Evolutionary conservation across 2,329 filamentous ascomycete genomes (phyloP), one percentile per base, ranked within the genome.

Genomic region (Fusarium hainanense): DNA sequence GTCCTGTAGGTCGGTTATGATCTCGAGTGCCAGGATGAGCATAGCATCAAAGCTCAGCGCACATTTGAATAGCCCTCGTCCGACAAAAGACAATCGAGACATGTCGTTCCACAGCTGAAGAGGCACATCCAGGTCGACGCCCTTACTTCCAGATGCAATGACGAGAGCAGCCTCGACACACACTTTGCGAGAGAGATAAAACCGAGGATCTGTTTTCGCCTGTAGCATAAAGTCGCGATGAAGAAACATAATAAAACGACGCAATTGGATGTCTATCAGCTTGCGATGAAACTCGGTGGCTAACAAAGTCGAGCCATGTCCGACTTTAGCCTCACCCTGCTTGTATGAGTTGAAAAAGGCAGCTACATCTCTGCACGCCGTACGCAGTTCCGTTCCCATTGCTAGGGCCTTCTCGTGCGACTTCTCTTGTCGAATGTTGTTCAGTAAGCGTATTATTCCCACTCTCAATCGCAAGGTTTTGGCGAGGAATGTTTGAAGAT

Each of bases 171-270:
- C 69, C 20, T 75, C 73, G 28, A 74, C 70, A 20, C 73, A 75
- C 3, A 65, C 41, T 30, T 75, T 75, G 16, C 73, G 71, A 11
- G 73, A 74, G 34, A 75, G 73, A 49, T 74, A 75, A 41, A 74
- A 74, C 9, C 63, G 68, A 10, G 73, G 66, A 32, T 74, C 69
- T 6, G 51, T 48, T 21, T 59, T 65, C 8, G 73, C 70, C 28
- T 72, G 66, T 13, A 75, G 66, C 73, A 75, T 75, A 44, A 75
- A 75, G 57, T 75, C 72, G 25, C 73, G 73, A 27, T 75, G 73
- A 28, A 75, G 68, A 34, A 75, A 74, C 68, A 75, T 69, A 46
- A 68, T 73, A 47, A 75, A 75, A 7, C 73, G 70, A 11, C 73
- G 70, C 10, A 75, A 27, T 12, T 75, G 71, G 10, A 74, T 68